Percentiles rank a stretch among this genome's conserved stretches.
These are phyloP conservation scores for Trichoderma afroharzianum DNA, from an alignment of 2,329 filamentous ascomycete genomes.

Conservation along the genomic window DNA sequence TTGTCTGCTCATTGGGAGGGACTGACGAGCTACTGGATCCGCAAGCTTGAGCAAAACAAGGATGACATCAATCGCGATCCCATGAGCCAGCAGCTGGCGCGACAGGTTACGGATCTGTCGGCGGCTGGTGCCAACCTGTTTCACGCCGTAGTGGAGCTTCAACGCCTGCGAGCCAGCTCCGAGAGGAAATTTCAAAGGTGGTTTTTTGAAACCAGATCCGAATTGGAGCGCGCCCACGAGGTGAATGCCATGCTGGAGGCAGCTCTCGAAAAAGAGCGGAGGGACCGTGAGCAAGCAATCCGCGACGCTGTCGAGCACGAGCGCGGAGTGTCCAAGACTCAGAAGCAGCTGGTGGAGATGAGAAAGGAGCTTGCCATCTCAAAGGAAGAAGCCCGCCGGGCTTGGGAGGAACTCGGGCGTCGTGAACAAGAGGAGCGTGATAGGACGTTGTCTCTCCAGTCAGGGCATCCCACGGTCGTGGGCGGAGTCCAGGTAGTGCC, in stretches of 20 bases:
- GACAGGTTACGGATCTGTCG: slow-evolving; percentile 95
- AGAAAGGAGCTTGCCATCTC: slow-evolving; percentile 89
- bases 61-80: slow-evolving; percentile 80
- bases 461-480: slow-evolving; percentile 82
- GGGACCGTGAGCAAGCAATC: slow-evolving; percentile 64
- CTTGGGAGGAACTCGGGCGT: slow-evolving; percentile 94
- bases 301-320: slow-evolving; percentile 64
- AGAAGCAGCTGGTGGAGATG: slow-evolving; percentile 84
- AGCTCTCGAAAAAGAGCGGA: slow-evolving; percentile 70
- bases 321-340: slow-evolving; percentile 67
- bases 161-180: slow-evolving; percentile 87
- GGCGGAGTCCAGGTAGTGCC: slow-evolving; percentile 94
- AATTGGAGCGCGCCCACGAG: slow-evolving; percentile 82
- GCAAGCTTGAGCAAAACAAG: slow-evolving; percentile 83
- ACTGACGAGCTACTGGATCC: slow-evolving; percentile 95
- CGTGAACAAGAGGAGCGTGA: slow-evolving; percentile 92
- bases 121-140: slow-evolving; percentile 96
- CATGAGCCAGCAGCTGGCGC: slow-evolving; percentile 79
- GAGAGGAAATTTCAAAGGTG: slow-evolving; percentile 97
- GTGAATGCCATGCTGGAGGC: slow-evolving; percentile 75
- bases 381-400: slow-evolving; percentile 89
- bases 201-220: slow-evolving; percentile 92
- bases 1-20: slow-evolving; percentile 98
- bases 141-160: slow-evolving; percentile 93
- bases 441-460: slow-evolving; percentile 76